Evolutionary conservation across 257 asterid genomes (phyloP).

Genomic region (Solanum rostratum): DNA sequence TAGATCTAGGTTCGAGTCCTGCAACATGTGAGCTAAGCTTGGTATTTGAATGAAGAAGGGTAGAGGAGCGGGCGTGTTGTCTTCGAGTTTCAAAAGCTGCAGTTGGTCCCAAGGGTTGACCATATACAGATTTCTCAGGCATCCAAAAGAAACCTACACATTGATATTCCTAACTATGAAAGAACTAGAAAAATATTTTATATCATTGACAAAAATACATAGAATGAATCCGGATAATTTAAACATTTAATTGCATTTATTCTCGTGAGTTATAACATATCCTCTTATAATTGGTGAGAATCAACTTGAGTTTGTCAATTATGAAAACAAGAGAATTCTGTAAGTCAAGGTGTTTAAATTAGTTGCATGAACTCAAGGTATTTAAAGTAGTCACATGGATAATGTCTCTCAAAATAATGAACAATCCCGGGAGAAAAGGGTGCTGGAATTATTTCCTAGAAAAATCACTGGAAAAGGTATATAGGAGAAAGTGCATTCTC

Average conservation of each 20-base stretch:
- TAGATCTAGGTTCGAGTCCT: neutral
- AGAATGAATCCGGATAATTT: neutral
- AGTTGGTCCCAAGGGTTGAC: neutral
- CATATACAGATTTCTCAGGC: neutral
- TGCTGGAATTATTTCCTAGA: neutral
- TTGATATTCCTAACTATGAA: neutral
- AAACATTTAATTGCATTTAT: neutral
- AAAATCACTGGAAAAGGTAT: neutral
- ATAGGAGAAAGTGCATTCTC: neutral
- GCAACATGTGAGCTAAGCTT: neutral
- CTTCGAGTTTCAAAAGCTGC: neutral
- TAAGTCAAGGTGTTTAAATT: neutral
- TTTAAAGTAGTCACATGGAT: neutral
- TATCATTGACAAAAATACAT: neutral
- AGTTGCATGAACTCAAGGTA: neutral
- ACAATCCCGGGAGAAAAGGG: neutral
- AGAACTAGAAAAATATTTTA: neutral
- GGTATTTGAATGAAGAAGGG: neutral
- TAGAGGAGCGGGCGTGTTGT: neutral
- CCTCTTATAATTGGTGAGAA: neutral
- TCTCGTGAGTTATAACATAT: neutral
- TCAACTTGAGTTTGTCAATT: neutral
- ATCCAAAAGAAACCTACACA: neutral
- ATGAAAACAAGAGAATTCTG: neutral
- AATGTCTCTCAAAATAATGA: neutral